phyloP scores from a whole-genome alignment of 139 green algal species.

The Deuterostichococcus epilithicus region DNA sequence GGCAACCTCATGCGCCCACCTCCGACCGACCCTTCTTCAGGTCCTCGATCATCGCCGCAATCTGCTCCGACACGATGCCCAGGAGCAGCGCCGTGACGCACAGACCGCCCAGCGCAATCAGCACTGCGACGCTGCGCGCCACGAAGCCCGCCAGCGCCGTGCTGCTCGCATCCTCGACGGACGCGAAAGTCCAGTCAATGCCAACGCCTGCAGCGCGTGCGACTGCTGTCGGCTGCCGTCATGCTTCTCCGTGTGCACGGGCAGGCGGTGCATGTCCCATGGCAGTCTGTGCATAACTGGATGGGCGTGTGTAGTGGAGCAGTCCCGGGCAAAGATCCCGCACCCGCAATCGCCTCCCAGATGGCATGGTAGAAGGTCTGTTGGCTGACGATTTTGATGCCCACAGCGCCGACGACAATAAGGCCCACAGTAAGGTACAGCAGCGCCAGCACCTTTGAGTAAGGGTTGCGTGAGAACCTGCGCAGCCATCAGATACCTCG shows the following conservation, averaged over 20 bases:
- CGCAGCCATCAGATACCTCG: not conserved
- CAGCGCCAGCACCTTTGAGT: constrained; percentile 36
- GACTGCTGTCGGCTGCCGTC: not conserved
- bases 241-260: not conserved
- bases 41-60: constrained; percentile 38
- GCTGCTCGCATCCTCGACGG: constrained; percentile 19
- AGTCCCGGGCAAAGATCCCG: no score
- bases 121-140: constrained; percentile 26
- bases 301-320: not conserved
- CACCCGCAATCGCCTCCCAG: constrained; percentile 12
- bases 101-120: constrained; percentile 48
- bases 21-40: constrained; percentile 43
- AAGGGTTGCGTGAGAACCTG: constrained; percentile 41
- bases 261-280: not conserved
- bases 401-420: constrained; percentile 37
- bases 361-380: constrained; percentile 25
- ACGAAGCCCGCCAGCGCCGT: constrained; percentile 24
- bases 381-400: constrained; percentile 35
- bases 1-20: not conserved
- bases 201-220: constrained; percentile 16
- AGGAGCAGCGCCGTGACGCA: constrained; percentile 55
- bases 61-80: constrained; percentile 42
- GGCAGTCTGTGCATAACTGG: not conserved
- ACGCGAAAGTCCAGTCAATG: constrained; percentile 40
- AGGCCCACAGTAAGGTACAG: constrained; percentile 43